Conservation (phyloP, 768 basidiomycete genomes). For the Candolleomyces aberdarensis region DNA sequence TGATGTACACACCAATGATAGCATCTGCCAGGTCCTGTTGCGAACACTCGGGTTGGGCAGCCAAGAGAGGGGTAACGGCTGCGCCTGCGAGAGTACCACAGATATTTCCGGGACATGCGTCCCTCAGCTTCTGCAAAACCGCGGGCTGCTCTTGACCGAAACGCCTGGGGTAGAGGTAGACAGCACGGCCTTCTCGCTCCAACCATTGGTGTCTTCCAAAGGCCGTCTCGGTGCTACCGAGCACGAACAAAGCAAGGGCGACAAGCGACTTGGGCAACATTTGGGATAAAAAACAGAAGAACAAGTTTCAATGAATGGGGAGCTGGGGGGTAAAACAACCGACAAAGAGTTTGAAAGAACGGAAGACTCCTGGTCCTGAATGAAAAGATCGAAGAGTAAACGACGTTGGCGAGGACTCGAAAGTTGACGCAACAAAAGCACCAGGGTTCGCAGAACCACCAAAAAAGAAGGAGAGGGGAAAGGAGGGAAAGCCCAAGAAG, state of each 20-base stretch:
- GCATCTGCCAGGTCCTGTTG: constrained; percentile 57
- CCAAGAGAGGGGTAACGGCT: constrained; percentile 50
- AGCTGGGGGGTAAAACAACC: neutral
- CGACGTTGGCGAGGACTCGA: constrained; percentile 46
- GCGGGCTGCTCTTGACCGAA: constrained; percentile 51
- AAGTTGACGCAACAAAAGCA: neutral
- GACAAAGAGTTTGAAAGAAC: constrained; percentile 8
- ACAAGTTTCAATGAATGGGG: constrained; percentile 1
- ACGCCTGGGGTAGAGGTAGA: constrained; percentile 49
- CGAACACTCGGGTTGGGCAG: constrained; percentile 48
- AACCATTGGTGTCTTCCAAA: constrained; percentile 43
- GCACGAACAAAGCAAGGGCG: constrained; percentile 22
- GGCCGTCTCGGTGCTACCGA: constrained; percentile 27
- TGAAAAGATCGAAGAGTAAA: constrained; percentile 22
- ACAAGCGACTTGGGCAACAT: constrained; percentile 30
- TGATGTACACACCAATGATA: constrained; percentile 48
- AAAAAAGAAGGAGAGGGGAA: constrained; percentile 5
- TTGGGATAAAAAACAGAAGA: constrained; percentile 9
- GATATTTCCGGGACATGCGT: constrained; percentile 46
- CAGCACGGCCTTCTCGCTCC: constrained; percentile 43
- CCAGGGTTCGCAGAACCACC: constrained; percentile 28
- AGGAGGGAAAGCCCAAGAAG: neutral
- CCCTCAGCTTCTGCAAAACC: constrained; percentile 40
- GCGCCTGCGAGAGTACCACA: constrained; percentile 48
- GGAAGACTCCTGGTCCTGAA: constrained; percentile 47